Conservation (phyloP, 2,329 filamentous ascomycete genomes). For the Aureobasidium sp. region DNA sequence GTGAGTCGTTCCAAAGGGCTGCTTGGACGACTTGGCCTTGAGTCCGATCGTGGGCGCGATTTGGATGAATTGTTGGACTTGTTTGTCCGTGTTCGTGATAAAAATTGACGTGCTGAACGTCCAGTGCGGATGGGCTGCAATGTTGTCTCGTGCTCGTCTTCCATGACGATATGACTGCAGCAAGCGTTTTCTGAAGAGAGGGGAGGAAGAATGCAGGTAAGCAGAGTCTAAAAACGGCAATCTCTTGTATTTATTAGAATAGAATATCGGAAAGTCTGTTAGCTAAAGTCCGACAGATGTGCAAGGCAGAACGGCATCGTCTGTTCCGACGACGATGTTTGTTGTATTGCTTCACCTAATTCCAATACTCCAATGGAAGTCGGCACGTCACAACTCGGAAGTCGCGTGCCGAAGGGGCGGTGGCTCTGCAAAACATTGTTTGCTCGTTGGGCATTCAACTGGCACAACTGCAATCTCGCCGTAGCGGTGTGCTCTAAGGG, state of each 20-base stretch:
- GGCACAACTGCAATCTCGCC: background rate
- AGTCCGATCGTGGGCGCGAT: constrained; percentile 16
- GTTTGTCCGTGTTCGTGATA: background rate
- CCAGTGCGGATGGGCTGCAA: constrained; percentile 13
- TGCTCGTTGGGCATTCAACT: background rate
- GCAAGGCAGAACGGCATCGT: background rate
- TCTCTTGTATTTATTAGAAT: constrained; percentile 1
- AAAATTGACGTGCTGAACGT: background rate
- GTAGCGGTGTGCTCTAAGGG: background rate
- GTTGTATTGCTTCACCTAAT: background rate
- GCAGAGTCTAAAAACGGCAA: background rate
- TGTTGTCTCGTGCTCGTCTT: background rate
- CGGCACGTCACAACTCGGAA: constrained; percentile 6
- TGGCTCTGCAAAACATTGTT: constrained; percentile 4
- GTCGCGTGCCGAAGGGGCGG: constrained; percentile 27
- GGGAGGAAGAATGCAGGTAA: background rate
- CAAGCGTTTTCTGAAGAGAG: background rate
- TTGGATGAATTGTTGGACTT: background rate
- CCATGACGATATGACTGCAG: constrained; percentile 7
- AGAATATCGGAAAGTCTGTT: background rate
- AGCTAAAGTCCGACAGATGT: background rate
- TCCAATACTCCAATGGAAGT: background rate
- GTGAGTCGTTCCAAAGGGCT: constrained; percentile 20
- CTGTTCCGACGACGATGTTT: background rate
- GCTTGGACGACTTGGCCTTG: constrained; percentile 13